Percentiles rank a stretch among this genome's conserved stretches.
These are phyloP conservation scores for Secale cereale DNA, from an alignment of 176 grass and related monocot genomes.

Conservation along the genomic window DNA sequence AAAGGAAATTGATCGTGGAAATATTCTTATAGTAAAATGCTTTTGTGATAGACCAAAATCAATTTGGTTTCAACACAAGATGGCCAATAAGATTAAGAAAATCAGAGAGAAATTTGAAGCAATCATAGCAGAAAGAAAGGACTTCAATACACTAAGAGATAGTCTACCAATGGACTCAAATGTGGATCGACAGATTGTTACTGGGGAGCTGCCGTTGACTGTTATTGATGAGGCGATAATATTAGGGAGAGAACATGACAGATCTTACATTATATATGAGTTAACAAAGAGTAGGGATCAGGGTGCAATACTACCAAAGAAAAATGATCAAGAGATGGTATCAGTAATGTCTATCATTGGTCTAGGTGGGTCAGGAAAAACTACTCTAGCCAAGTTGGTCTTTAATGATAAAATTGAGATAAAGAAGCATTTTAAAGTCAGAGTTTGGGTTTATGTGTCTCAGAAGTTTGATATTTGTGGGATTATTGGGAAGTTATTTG, in stretches of 20 bases:
- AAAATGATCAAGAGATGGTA: not conserved
- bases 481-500: not conserved
- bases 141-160: not conserved
- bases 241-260: not conserved
- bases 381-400: slow-evolving; percentile 22
- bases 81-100: not conserved
- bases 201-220: not conserved
- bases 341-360: slow-evolving; percentile 25
- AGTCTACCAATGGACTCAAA: not conserved
- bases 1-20: not conserved
- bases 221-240: not conserved
- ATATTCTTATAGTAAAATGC: not conserved
- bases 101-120: not conserved
- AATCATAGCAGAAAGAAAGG: not conserved
- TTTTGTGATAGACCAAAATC: not conserved
- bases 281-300: not conserved
- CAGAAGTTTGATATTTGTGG: slow-evolving; percentile 1
- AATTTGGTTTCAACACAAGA: not conserved
- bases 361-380: slow-evolving; percentile 37
- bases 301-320: not conserved
- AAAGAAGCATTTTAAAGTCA: slow-evolving; percentile 26
- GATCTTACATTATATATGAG: not conserved
- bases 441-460: slow-evolving; percentile 35
- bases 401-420: slow-evolving; percentile 2
- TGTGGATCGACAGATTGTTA: not conserved